A percentile compares a stretch with the other conserved stretches of the same genome.
Conservation (phyloP, 1,284 basidiomycete genomes). For the Waitea zeae region DNA sequence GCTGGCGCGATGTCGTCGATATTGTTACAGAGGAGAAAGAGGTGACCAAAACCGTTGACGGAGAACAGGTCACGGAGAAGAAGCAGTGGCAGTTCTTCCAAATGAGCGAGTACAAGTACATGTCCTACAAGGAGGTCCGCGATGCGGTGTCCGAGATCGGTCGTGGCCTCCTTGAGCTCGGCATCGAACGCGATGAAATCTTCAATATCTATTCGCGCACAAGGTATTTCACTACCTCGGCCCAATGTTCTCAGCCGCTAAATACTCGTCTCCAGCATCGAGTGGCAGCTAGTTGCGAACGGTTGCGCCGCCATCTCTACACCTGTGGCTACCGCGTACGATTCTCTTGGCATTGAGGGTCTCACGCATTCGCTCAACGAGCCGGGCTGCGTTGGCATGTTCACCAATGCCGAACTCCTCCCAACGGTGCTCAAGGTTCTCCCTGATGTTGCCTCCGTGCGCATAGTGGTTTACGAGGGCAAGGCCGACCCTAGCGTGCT, state of each 20-base stretch:
- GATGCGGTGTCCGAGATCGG: constrained; percentile 47
- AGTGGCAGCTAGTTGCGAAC: constrained; percentile 86
- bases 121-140: constrained; percentile 56
- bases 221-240: constrained; percentile 32
- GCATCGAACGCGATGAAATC: constrained; percentile 52
- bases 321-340: constrained; percentile 90
- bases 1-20: constrained; percentile 62
- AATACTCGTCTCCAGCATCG: constrained; percentile 25
- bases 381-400: constrained; percentile 74
- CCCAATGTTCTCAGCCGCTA: too few species aligned
- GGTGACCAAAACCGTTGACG: constrained; percentile 67
- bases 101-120: constrained; percentile 76
- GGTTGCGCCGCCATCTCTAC: constrained; percentile 64
- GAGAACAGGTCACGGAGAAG: constrained; percentile 70
- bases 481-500: constrained; percentile 34
- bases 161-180: constrained; percentile 61
- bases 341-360: constrained; percentile 83
- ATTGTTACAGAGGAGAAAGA: constrained; percentile 84
- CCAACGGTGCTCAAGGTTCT: constrained; percentile 55
- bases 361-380: constrained; percentile 88
- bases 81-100: constrained; percentile 97
- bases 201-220: constrained; percentile 91
- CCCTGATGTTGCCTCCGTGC: constrained; percentile 52
- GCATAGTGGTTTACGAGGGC: constrained; percentile 81
- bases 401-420: constrained; percentile 87